These are phyloP conservation scores for Aphanomyces euteiches DNA, from an alignment of 352 stramenopile genomes.

Conservation along the genomic window DNA sequence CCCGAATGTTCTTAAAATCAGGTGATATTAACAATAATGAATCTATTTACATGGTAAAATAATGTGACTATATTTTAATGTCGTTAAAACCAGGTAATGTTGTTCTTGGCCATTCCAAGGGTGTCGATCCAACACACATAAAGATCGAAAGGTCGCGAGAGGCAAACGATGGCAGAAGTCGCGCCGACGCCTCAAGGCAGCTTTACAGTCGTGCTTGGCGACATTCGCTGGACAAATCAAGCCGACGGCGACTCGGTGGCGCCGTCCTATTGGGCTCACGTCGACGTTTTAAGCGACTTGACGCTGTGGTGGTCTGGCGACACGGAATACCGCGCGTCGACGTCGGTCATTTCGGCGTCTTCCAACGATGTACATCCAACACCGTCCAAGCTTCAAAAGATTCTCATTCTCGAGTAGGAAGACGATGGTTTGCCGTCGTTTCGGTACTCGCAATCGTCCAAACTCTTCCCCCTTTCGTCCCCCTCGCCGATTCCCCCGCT, in stretches of 20 bases:
- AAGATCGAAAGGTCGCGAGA: slow-evolving; percentile 9
- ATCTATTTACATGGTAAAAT: no score
- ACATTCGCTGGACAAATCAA: not conserved
- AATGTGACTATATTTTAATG: no score
- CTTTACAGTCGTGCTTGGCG: slow-evolving; percentile 14
- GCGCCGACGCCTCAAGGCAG: slow-evolving; percentile 9
- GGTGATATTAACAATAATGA: no score
- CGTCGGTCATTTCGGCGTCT: not conserved
- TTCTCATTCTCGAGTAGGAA: no score
- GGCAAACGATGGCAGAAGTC: slow-evolving; percentile 1
- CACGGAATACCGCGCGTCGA: not conserved
- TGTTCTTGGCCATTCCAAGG: no score
- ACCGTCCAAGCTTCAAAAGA: no score
- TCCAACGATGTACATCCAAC: not conserved
- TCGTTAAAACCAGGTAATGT: no score
- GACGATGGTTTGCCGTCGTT: not conserved
- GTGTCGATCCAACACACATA: not conserved
- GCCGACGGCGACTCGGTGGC: not conserved
- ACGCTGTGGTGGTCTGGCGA: slow-evolving; percentile 13
- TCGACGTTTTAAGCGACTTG: not conserved
- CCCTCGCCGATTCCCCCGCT: not conserved
- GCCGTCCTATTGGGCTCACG: slow-evolving; percentile 5
- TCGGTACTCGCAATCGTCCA: slow-evolving; percentile 15
- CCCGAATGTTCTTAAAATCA: no score
- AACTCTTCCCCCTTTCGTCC: not conserved